Conservation (phyloP, 1,284 basidiomycete genomes). For the Pseudozyma thailandica region DNA sequence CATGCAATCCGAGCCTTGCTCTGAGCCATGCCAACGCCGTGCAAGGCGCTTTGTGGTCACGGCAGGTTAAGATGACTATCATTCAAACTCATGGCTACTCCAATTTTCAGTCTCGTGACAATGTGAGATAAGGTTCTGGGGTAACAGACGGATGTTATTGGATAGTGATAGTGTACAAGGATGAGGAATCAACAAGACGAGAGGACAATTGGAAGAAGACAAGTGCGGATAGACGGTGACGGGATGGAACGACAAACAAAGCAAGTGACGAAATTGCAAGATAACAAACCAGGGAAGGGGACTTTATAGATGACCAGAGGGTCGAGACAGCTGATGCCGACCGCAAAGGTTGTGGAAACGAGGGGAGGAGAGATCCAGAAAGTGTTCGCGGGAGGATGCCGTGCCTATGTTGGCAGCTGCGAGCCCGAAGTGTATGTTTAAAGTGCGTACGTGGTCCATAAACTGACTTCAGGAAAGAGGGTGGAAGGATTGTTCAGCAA, state of each 20-base stretch:
- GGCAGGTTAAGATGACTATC: too few relatives aligned
- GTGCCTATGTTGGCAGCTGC: too few relatives aligned
- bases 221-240: slow-evolving; percentile 20
- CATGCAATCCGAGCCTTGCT: too few relatives aligned
- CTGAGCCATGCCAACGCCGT: too few relatives aligned
- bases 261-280: slow-evolving; percentile 2
- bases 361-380: not conserved
- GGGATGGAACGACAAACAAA: slow-evolving; percentile 6
- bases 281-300: not conserved
- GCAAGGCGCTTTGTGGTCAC: too few relatives aligned
- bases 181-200: not conserved
- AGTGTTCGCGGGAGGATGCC: too few relatives aligned
- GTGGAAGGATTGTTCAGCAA: slow-evolving; percentile 12
- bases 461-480: not conserved
- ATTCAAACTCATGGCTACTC: too few relatives aligned
- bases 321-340: not conserved
- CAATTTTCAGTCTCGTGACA: too few relatives aligned
- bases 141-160: too few relatives aligned
- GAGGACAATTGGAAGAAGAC: not conserved
- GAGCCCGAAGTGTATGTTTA: too few relatives aligned
- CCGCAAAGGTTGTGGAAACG: not conserved
- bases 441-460: not conserved
- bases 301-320: not conserved
- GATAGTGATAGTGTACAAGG: slow-evolving; percentile 15
- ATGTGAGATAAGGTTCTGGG: too few relatives aligned